These are phyloP conservation scores for Lepidium aucheri DNA, from an alignment of 345 rosid genomes.

Conservation along the genomic window DNA sequence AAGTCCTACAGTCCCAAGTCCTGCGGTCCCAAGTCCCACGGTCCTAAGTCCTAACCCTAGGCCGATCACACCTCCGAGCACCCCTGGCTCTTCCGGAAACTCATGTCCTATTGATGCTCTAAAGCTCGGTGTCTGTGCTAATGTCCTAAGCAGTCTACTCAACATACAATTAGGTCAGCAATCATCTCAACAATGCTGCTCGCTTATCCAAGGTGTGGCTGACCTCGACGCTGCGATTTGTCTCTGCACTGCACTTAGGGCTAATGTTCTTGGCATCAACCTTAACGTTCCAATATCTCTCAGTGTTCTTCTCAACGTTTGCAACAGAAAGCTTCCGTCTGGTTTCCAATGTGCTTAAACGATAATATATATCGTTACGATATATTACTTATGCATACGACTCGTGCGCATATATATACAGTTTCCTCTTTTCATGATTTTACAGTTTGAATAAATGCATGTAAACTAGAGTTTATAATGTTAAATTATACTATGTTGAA, in stretches of 20 bases:
- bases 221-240: slow-evolving; percentile 68
- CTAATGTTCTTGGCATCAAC: slow-evolving; percentile 47
- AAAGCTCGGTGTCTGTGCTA: slow-evolving; percentile 47
- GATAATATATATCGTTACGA: too few relatives aligned
- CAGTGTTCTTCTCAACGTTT: slow-evolving; percentile 50
- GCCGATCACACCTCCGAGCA: neutral
- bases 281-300: slow-evolving; percentile 50
- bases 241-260: slow-evolving; percentile 65
- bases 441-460: slow-evolving; percentile 7
- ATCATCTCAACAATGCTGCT: slow-evolving; percentile 42
- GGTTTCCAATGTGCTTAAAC: slow-evolving; percentile 34
- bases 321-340: slow-evolving; percentile 42
- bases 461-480: neutral
- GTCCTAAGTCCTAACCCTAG: neutral
- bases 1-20: neutral
- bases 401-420: neutral
- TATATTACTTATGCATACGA: neutral
- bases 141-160: slow-evolving; percentile 34
- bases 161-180: slow-evolving; percentile 32
- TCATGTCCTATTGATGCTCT: slow-evolving; percentile 50
- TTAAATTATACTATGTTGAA: too few relatives aligned
- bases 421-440: neutral
- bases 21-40: neutral
- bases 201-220: slow-evolving; percentile 39
- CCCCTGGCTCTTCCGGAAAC: slow-evolving; percentile 17